Base-by-base conservation (phyloP, 192 early-diverging fungal species). In the Phlyctochytrium planicorne region DNA sequence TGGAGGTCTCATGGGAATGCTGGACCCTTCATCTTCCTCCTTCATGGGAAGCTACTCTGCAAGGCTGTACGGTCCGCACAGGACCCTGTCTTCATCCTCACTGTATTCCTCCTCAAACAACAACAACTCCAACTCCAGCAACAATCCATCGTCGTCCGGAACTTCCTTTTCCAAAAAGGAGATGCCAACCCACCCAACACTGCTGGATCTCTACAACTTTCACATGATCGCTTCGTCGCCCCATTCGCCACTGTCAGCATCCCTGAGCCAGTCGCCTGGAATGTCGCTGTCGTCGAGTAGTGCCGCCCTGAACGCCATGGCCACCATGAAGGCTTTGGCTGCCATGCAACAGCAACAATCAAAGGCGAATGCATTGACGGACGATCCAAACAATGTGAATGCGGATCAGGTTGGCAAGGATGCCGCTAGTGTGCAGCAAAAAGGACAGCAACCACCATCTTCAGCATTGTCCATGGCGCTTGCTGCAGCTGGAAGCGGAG, bases 141-240 rank as follows among this genome's bases (percentile, higher is more conserved):
- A 14, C 40, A 10, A 10, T 10, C 10, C 40, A n/a, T 50, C 40
- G 40, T 50, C 40, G 40, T 14, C 40, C 40, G n/a, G 10, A 10
- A 50, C 27, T 14, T 14, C 55, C 14, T 27, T 29, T 12, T 25
- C 55, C 10, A 12, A 27, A 27, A 25, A 6, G 27, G 27, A 62
- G 20, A 14, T 57, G 55, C 55, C 55, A 4, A 10, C 27, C 20
- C 55, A 57, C 6, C 55, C 55, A 25, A 71, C 69, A 14, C 53
- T 71, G 52, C 69, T 71, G 4, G 69, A 71, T 33, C 69, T 71
- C 30, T 71, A 71, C 69, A 65, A 65, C 63, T 64, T 57, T 62
- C 69, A 71, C 40, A 52, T 71, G 25, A 60, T 60, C 12, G 55
- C 27, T 27, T 24, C 55, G 14, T 57, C 55, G 10, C 55, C 55